These are phyloP conservation scores for Penicillium decumbens DNA, from an alignment of 2,329 filamentous ascomycete species.

Conservation along the genomic window DNA sequence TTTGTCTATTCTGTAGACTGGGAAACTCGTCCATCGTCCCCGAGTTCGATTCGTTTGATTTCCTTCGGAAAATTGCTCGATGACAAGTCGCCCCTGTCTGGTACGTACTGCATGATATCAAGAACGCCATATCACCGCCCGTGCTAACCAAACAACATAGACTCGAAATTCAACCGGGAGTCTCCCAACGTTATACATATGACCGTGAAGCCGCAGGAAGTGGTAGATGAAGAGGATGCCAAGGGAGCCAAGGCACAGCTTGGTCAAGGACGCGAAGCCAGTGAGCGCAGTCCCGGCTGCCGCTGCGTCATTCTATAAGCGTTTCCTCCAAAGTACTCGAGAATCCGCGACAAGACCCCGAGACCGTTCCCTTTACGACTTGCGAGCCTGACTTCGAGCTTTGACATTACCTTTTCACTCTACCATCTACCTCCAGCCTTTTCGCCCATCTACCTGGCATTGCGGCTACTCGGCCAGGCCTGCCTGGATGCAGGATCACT, in stretches of 20 bases:
- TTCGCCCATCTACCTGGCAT: neutral
- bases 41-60: conserved; percentile 84
- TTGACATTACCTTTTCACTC: neutral
- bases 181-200: conserved; percentile 86
- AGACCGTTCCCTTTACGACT: neutral
- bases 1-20: conserved; percentile 54
- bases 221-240: conserved; percentile 73
- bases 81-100: conserved; percentile 78
- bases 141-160: conserved; percentile 43
- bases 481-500: conserved; percentile 16
- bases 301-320: conserved; percentile 60
- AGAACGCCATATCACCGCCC: neutral
- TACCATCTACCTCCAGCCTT: neutral
- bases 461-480: conserved; percentile 7
- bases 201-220: conserved; percentile 81
- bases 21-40: conserved; percentile 80
- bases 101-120: conserved; percentile 50
- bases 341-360: neutral
- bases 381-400: neutral
- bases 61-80: conserved; percentile 87
- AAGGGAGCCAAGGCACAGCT: conserved; percentile 57
- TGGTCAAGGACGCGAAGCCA: conserved; percentile 50
- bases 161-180: conserved; percentile 71
- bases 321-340: neutral
- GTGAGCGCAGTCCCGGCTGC: conserved; percentile 57